Conservation (phyloP, 805 yeast genomes). For the Candida hungchunana region DNA sequence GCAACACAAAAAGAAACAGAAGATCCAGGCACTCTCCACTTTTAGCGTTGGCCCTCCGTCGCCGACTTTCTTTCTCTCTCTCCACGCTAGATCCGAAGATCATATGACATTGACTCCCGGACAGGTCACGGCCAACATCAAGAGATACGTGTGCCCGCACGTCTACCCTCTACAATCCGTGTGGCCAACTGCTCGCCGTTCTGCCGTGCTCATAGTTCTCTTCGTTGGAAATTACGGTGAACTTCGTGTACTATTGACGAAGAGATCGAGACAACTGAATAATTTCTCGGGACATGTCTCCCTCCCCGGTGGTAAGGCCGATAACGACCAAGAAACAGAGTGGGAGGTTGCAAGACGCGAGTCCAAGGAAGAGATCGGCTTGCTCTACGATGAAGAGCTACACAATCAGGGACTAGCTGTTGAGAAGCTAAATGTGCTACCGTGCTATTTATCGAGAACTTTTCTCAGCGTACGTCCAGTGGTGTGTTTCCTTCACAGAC, state of each 20-base stretch:
- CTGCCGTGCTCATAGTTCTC: conserved; percentile 74
- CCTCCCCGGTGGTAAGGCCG: conserved; percentile 93
- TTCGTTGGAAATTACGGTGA: conserved; percentile 74
- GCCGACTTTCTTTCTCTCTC: no score
- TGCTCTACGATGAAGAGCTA: conserved; percentile 45
- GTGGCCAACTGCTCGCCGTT: conserved; percentile 74
- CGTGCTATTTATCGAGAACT: conserved; percentile 79
- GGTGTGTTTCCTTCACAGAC: conserved; percentile 52
- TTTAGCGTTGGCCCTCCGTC: background rate
- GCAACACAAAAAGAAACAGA: no score
- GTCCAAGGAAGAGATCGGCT: conserved; percentile 82
- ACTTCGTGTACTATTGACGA: conserved; percentile 71
- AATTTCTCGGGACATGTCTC: conserved; percentile 89
- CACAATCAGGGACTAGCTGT: conserved; percentile 47
- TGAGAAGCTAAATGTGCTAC: conserved; percentile 59
- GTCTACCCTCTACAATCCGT: conserved; percentile 35
- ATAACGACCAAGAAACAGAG: conserved; percentile 57
- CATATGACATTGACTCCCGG: conserved; percentile 5
- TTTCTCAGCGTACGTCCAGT: conserved; percentile 82
- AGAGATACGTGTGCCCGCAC: conserved; percentile 12
- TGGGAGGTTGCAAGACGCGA: conserved; percentile 79
- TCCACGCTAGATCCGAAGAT: no score
- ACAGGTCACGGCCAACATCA: conserved; percentile 20
- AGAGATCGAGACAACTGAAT: conserved; percentile 63
- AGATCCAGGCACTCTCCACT: no score